A percentile compares a stretch with the other conserved stretches of the same genome.
Evolutionary conservation across 2,329 filamentous ascomycete genomes (phyloP).

Genomic region (Sphaerostilbella broomeana): DNA sequence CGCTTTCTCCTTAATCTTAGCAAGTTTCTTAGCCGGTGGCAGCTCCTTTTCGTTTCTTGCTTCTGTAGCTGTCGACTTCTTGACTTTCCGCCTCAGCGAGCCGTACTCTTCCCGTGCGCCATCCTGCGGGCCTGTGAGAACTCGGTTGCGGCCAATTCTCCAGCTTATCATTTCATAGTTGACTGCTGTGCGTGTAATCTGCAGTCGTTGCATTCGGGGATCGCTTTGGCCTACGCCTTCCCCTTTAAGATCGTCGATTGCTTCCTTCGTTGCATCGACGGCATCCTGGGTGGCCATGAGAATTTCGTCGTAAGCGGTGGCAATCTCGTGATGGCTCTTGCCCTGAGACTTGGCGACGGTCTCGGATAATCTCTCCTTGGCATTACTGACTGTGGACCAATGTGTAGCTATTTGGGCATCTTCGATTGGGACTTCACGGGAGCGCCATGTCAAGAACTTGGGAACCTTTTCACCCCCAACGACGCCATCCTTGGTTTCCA

Average conservation of each 20-base stretch:
- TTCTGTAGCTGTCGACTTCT: slow-evolving; percentile 27
- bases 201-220: slow-evolving; percentile 80
- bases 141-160: slow-evolving; percentile 87
- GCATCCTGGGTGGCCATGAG: slow-evolving; percentile 88
- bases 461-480: slow-evolving; percentile 52
- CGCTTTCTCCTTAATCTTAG: slow-evolving; percentile 75
- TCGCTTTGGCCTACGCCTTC: slow-evolving; percentile 84
- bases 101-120: slow-evolving; percentile 56
- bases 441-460: slow-evolving; percentile 77
- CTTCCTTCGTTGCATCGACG: slow-evolving; percentile 85
- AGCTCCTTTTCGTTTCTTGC: slow-evolving; percentile 51
- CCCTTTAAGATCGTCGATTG: slow-evolving; percentile 79
- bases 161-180: slow-evolving; percentile 93
- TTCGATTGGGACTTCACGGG: slow-evolving; percentile 77
- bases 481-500: slow-evolving; percentile 44
- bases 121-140: slow-evolving; percentile 77
- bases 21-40: slow-evolving; percentile 66
- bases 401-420: slow-evolving; percentile 87
- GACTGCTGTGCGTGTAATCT: slow-evolving; percentile 86
- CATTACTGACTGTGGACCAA: slow-evolving; percentile 60
- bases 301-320: slow-evolving; percentile 84
- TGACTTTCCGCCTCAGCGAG: slow-evolving; percentile 48
- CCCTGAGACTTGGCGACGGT: slow-evolving; percentile 38
- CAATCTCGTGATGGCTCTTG: slow-evolving; percentile 57
- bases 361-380: slow-evolving; percentile 43